Percentiles rank a stretch among this genome's conserved stretches.
These are phyloP conservation scores for Vanrija humicola DNA, from an alignment of 1,284 basidiomycete species.

Conservation along the genomic window DNA sequence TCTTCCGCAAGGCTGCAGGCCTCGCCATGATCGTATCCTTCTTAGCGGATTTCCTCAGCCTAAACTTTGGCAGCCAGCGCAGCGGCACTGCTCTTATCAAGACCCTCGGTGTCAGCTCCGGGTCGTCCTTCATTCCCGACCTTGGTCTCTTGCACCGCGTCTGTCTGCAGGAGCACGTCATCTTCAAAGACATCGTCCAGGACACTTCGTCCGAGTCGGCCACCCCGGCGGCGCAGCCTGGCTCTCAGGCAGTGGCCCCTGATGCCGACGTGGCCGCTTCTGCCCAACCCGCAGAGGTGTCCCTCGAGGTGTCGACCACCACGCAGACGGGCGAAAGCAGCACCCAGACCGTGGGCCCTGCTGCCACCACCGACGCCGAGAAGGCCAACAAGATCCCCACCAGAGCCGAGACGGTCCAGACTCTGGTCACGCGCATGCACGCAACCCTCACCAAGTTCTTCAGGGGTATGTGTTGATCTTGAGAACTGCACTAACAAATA, in stretches of 20 bases:
- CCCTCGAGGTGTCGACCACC: not conserved
- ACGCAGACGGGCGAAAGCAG: not conserved
- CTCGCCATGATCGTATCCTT: slow-evolving; percentile 49
- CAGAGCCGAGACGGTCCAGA: slow-evolving; percentile 51
- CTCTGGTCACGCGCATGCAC: slow-evolving; percentile 75
- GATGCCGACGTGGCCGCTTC: not conserved
- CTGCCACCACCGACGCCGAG: not conserved
- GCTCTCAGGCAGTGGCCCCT: too few relatives aligned
- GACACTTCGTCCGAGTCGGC: slow-evolving; percentile 14
- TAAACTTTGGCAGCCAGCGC: slow-evolving; percentile 47
- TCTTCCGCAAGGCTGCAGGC: slow-evolving; percentile 46
- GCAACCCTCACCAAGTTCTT: slow-evolving; percentile 77
- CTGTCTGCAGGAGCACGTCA: slow-evolving; percentile 53
- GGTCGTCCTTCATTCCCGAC: slow-evolving; percentile 64
- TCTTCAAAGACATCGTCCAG: slow-evolving; percentile 58
- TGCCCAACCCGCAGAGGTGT: not conserved
- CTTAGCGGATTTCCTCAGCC: slow-evolving; percentile 78
- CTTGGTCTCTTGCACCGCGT: slow-evolving; percentile 81
- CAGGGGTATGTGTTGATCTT: slow-evolving; percentile 61
- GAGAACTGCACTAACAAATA: slow-evolving; percentile 1
- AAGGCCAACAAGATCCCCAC: slow-evolving; percentile 10
- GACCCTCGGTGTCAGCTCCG: slow-evolving; percentile 62
- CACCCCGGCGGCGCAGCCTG: not conserved
- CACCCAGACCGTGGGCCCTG: not conserved
- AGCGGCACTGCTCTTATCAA: slow-evolving; percentile 71